Conservation (phyloP, 129 eudicot genomes). For the Helichrysum umbraculigerum region DNA sequence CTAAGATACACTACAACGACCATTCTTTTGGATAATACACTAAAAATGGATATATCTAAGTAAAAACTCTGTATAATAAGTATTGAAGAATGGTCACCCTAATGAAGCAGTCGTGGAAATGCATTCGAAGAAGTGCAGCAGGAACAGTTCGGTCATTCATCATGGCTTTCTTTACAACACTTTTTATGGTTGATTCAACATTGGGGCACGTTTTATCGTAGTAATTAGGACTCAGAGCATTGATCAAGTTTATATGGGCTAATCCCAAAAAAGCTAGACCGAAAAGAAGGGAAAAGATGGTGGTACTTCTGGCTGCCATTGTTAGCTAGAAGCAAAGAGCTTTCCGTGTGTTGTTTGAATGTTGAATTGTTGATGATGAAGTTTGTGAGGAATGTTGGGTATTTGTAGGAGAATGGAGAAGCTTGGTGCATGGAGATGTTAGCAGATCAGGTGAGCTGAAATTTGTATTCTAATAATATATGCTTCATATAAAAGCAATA, state of each 20-base stretch:
- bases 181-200: constrained; percentile 45
- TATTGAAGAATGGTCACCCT: neutral
- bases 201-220: constrained; percentile 68
- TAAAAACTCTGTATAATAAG: no score
- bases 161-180: constrained; percentile 61
- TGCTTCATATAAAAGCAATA: constrained; percentile 12
- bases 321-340: constrained; percentile 8
- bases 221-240: constrained; percentile 51
- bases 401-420: constrained; percentile 30
- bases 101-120: constrained; percentile 1
- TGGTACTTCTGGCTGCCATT: constrained; percentile 37
- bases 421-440: constrained; percentile 33
- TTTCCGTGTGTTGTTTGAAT: neutral
- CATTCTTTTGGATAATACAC: neutral
- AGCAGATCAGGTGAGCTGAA: constrained; percentile 53
- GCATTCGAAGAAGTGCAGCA: constrained; percentile 42
- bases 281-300: constrained; percentile 28
- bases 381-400: constrained; percentile 15
- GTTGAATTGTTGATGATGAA: constrained; percentile 5
- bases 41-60: neutral
- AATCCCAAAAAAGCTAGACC: constrained; percentile 20
- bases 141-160: constrained; percentile 71
- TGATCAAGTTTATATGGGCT: constrained; percentile 7
- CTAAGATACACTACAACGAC: constrained; percentile 4
- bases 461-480: constrained; percentile 23